Evolutionary conservation across 306 rosid species (phyloP).

Genomic region (Echinosophora koreensis): DNA sequence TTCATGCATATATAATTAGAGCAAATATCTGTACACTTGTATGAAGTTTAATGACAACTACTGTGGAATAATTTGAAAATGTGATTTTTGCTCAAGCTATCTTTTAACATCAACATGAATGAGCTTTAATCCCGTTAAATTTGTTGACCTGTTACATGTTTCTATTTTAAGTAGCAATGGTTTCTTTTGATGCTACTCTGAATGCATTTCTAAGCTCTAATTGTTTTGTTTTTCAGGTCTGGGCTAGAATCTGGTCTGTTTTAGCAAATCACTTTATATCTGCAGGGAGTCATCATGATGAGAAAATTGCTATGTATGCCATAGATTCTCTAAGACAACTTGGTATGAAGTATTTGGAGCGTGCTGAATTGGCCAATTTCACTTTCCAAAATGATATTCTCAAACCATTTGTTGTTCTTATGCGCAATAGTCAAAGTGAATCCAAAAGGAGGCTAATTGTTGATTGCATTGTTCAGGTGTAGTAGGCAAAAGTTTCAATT

Average conservation of each 20-base stretch:
- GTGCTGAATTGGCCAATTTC: slow-evolving; percentile 94
- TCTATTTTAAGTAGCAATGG: not conserved
- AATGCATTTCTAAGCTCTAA: slow-evolving; percentile 46
- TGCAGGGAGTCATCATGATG: slow-evolving; percentile 98
- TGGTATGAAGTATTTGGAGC: slow-evolving; percentile 98
- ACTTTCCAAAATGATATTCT: slow-evolving; percentile 99
- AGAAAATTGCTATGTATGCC: slow-evolving; percentile 95
- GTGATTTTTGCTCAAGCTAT: slow-evolving; percentile 34
- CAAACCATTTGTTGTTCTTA: slow-evolving; percentile 97
- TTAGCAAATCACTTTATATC: slow-evolving; percentile 95
- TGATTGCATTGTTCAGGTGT: slow-evolving; percentile 98
- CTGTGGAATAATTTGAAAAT: slow-evolving; percentile 29
- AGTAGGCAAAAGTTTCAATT: slow-evolving; percentile 40
- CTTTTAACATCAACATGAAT: not conserved
- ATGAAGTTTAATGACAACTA: not conserved
- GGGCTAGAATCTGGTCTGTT: slow-evolving; percentile 99
- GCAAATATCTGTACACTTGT: slow-evolving; percentile 19
- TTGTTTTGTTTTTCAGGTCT: slow-evolving; percentile 71
- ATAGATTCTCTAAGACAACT: slow-evolving; percentile 98
- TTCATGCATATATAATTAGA: slow-evolving; percentile 29
- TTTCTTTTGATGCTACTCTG: slow-evolving; percentile 39
- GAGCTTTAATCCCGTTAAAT: slow-evolving; percentile 15
- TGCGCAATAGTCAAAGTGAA: slow-evolving; percentile 97
- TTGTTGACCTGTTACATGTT: slow-evolving; percentile 19
- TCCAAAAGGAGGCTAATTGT: slow-evolving; percentile 93